Conservation (phyloP, 805 yeast genomes). For the Ogataea philodendri region DNA sequence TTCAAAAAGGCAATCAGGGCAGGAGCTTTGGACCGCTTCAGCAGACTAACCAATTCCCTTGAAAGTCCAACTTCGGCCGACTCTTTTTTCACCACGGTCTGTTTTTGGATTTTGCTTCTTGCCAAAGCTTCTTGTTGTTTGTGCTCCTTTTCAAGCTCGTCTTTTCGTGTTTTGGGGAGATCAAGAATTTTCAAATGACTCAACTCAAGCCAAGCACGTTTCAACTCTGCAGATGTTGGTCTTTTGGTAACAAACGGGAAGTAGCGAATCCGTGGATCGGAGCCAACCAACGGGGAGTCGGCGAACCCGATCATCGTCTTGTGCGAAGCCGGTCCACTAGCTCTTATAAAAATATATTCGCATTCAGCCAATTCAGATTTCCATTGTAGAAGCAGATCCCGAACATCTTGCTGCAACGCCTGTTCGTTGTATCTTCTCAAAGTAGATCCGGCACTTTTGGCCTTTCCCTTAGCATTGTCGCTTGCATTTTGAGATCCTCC, state of each 20-base stretch:
- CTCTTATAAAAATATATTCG: constrained; percentile 71
- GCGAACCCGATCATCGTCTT: constrained; percentile 66
- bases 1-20: constrained; percentile 60
- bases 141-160: constrained; percentile 26
- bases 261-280: constrained; percentile 61
- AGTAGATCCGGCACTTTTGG: constrained; percentile 92
- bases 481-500: constrained; percentile 95
- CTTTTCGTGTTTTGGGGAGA: constrained; percentile 48
- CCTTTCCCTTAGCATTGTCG: constrained; percentile 91
- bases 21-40: constrained; percentile 78
- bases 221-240: constrained; percentile 79
- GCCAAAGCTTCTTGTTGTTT: constrained; percentile 33
- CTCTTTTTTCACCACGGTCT: constrained; percentile 3
- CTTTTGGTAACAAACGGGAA: constrained; percentile 90
- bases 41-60: constrained; percentile 51
- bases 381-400: constrained; percentile 69
- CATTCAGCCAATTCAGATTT: constrained; percentile 55
- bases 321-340: constrained; percentile 69
- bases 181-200: constrained; percentile 55
- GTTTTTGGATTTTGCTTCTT: constrained; percentile 26
- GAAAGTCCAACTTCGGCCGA: constrained; percentile 46
- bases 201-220: constrained; percentile 79
- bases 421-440: constrained; percentile 88
- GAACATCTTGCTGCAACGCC: constrained; percentile 75
- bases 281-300: constrained; percentile 47